These are phyloP conservation scores for Ceratobasidium theobromae DNA, from an alignment of 1,284 basidiomycete genomes.

Conservation along the genomic window DNA sequence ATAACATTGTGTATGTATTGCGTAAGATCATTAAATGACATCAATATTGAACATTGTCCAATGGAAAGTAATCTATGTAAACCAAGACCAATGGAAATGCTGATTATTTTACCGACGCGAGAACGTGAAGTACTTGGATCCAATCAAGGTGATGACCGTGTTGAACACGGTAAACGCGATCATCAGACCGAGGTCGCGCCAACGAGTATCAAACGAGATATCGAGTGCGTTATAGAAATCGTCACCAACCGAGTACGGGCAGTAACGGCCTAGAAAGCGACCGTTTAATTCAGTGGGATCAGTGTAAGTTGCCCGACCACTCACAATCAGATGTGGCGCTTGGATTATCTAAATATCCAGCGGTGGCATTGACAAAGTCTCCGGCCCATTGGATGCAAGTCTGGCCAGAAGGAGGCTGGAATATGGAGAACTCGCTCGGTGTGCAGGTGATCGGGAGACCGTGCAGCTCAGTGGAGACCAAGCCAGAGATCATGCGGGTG, in stretches of 20 bases:
- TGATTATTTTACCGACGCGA: conserved; percentile 54
- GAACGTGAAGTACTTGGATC: conserved; percentile 73
- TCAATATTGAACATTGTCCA: not conserved
- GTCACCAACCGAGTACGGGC: conserved; percentile 53
- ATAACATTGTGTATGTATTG: not conserved
- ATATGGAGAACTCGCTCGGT: conserved; percentile 63
- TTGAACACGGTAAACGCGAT: conserved; percentile 72
- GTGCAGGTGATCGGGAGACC: conserved; percentile 70
- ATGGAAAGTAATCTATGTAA: not conserved
- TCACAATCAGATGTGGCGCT: not conserved
- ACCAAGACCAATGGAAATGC: not conserved
- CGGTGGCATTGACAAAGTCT: conserved; percentile 61
- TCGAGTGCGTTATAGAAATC: conserved; percentile 71
- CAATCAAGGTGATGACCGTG: conserved; percentile 66
- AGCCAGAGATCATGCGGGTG: conserved; percentile 70
- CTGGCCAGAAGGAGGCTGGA: conserved; percentile 72
- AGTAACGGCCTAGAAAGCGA: conserved; percentile 23
- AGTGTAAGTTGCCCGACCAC: not conserved
- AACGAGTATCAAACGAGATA: conserved; percentile 64
- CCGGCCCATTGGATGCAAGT: conserved; percentile 73
- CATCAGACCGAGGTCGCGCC: conserved; percentile 74
- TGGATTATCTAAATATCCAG: conserved; percentile 64
- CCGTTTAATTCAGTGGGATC: too few species aligned
- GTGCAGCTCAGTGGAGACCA: conserved; percentile 79
- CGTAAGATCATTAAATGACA: not conserved